A percentile compares a stretch with the other conserved stretches of the same genome.
phyloP scores from a whole-genome alignment of 2,329 filamentous ascomycete genomes.

The Magnaporthales sp. region DNA sequence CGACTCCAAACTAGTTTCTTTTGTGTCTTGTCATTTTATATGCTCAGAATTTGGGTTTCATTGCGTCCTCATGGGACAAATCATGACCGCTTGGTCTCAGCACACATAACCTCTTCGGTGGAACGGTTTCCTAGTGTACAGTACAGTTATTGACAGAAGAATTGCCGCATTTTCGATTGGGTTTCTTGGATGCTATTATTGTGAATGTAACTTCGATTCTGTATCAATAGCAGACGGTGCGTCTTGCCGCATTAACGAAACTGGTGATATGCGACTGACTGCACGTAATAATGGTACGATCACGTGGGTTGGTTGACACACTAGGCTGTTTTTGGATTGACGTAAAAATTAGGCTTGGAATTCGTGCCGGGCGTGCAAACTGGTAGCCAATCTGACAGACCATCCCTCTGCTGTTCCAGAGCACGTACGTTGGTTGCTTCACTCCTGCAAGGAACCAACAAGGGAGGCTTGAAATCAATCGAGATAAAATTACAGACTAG shows the following conservation, averaged over 20 bases:
- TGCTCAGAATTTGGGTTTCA: background rate
- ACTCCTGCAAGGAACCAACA: background rate
- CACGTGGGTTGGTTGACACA: background rate
- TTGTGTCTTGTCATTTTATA: background rate
- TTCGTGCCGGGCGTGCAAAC: background rate
- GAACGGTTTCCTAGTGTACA: conserved; percentile 1
- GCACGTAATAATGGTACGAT: background rate
- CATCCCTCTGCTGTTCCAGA: background rate
- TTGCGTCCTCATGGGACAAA: background rate
- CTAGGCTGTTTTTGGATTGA: conserved; percentile 3
- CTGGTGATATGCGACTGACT: background rate
- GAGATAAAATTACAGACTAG: background rate
- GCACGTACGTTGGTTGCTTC: background rate
- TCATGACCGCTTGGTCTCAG: background rate
- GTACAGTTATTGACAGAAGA: background rate
- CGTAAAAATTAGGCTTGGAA: conserved; percentile 3
- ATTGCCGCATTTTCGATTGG: background rate
- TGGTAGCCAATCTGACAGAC: background rate
- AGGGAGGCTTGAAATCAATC: background rate
- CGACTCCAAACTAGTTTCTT: background rate
- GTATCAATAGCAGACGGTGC: background rate
- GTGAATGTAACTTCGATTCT: background rate
- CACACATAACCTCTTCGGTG: background rate
- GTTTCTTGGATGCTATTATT: background rate
- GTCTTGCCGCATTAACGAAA: background rate